Conservation (phyloP, 176 grass and related monocot genomes). For the Poa pratensis region DNA sequence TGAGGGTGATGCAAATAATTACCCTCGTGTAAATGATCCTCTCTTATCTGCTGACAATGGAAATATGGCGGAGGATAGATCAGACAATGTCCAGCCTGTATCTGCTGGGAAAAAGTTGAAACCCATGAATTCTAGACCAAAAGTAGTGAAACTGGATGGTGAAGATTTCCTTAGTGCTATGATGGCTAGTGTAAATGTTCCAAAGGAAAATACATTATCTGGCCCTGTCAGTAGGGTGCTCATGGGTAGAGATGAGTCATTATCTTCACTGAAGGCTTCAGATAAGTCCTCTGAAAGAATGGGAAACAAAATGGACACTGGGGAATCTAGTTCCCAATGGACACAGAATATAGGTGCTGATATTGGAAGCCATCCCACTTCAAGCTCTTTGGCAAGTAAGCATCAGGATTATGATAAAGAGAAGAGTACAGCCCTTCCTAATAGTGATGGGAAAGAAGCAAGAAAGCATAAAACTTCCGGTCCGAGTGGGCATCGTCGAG, state of each 20-base stretch:
- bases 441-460: slow-evolving; percentile 52
- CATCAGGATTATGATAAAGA: slow-evolving; percentile 50
- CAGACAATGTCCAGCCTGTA: slow-evolving; percentile 36
- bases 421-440: slow-evolving; percentile 50
- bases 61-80: slow-evolving; percentile 40
- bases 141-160: slow-evolving; percentile 83
- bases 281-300: slow-evolving; percentile 41
- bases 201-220: slow-evolving; percentile 56
- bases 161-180: slow-evolving; percentile 65
- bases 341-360: slow-evolving; percentile 35
- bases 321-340: slow-evolving; percentile 46
- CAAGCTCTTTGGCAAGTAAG: slow-evolving; percentile 54
- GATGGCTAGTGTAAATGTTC: slow-evolving; percentile 37
- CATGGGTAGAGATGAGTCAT: slow-evolving; percentile 57
- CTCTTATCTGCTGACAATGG: slow-evolving; percentile 50
- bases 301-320: slow-evolving; percentile 33
- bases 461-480: slow-evolving; percentile 58
- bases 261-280: slow-evolving; percentile 42
- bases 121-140: slow-evolving; percentile 68
- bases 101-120: slow-evolving; percentile 54
- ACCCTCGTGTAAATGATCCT: slow-evolving; percentile 74
- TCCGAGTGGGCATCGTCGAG: slow-evolving; percentile 49
- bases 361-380: slow-evolving; percentile 44
- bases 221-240: slow-evolving; percentile 60
- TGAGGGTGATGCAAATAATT: slow-evolving; percentile 61